These are phyloP conservation scores for Eruca vesicaria DNA, from an alignment of 441 rosid species.

Conservation along the genomic window DNA sequence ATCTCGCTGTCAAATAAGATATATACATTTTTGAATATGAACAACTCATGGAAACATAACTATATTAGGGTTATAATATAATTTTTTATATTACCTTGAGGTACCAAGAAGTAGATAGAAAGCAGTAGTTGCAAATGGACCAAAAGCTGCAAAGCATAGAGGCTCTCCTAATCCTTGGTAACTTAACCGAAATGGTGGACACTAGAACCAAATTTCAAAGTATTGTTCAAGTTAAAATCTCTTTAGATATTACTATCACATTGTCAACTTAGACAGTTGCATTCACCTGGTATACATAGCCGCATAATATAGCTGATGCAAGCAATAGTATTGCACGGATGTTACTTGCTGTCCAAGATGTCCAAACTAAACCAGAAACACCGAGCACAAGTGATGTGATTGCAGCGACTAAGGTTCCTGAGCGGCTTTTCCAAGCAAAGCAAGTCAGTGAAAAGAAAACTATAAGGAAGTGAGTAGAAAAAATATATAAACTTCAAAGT, in stretches of 20 bases:
- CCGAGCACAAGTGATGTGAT: constrained; percentile 51
- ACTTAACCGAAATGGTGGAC: constrained; percentile 92
- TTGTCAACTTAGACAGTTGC: not conserved
- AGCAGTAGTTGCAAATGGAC: constrained; percentile 88
- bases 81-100: constrained; percentile 47
- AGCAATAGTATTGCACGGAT: constrained; percentile 56
- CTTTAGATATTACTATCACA: not conserved
- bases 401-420: constrained; percentile 64
- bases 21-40: too few species aligned
- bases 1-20: constrained; percentile 42
- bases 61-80: not conserved
- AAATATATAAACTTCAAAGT: not conserved
- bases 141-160: constrained; percentile 85
- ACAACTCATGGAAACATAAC: too few species aligned
- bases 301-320: constrained; percentile 63
- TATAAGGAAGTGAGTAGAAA: not conserved
- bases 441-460: not conserved
- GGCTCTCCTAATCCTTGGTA: constrained; percentile 96
- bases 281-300: constrained; percentile 78
- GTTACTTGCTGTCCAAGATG: constrained; percentile 52
- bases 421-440: constrained; percentile 51
- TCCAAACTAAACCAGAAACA: constrained; percentile 63
- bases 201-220: constrained; percentile 39
- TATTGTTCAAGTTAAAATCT: not conserved
- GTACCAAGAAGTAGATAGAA: constrained; percentile 69